Evolutionary conservation across 306 rosid genomes (phyloP), one percentile per base, ranked within the genome.

Genomic region (Mimosa pudica): DNA sequence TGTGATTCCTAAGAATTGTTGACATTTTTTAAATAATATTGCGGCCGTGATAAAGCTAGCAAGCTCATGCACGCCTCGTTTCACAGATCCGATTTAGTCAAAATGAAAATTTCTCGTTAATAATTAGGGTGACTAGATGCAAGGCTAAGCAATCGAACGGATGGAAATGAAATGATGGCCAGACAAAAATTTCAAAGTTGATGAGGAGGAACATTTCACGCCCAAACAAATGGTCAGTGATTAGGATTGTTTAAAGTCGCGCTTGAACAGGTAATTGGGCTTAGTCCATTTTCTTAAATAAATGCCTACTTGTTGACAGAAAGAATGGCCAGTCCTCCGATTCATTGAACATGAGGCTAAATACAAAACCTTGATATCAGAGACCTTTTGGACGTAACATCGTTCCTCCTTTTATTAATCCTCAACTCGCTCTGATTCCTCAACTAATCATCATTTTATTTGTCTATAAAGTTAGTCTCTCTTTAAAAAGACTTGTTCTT

Each of bases 261-360:
- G 75, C 51, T 71, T 79, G 14, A 64, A 75, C 79, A 64, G 47
- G 3, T 18, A 47, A 77, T 14, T 70, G 75, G 68, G 61, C 41
- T 72, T n/a, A 75, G 69, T 79, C 47, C 45, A 47, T 73, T 35
- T 6, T 46, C 16, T 74, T 85, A 79, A 85, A 85, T 45, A 48
- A 86, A 67, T 72, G 77, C 69, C 78, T 51, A 82, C 60, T 86
- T 76, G 89, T 49, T 60, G 77, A 79, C 71, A 66, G 42, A 82
- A 79, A 82, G 74, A 75, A 75, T 64, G 73, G 79, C 47, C 70
- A 76, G 71, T 55, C 66, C 75, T 36, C 10, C 45, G 78, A 45
- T 86, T 66, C 89, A 86, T 82, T 79, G 86, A 86, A 86, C 89
- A 18, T n/a, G 47, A 30, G 68, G 62, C 77, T 5, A 57, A 58